Evolutionary conservation across 805 yeast genomes (phyloP).

Genomic region (Kazachstania viticola): DNA sequence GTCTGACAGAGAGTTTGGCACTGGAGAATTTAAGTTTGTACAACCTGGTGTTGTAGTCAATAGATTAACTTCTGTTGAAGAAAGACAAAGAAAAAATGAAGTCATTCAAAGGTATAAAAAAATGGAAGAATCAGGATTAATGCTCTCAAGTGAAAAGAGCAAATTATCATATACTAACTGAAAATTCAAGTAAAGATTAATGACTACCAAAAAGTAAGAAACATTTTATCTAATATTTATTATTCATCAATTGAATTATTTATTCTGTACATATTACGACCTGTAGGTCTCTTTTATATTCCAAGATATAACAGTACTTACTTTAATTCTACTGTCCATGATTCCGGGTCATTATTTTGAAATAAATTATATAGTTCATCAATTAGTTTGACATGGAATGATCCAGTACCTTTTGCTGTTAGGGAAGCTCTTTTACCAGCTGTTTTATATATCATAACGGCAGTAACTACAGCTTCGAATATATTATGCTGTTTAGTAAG

Average conservation of each 20-base stretch:
- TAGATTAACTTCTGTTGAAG: constrained; percentile 58
- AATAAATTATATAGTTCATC: constrained; percentile 21
- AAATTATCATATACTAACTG: constrained; percentile 38
- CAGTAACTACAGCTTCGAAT: constrained; percentile 40
- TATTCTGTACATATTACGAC: too few species aligned
- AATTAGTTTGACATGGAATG: constrained; percentile 21
- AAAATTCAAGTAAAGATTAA: constrained; percentile 1
- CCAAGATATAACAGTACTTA: neutral
- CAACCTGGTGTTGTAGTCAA: constrained; percentile 71
- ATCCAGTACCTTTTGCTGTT: constrained; percentile 28
- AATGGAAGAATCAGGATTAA: constrained; percentile 30
- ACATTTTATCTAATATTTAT: neutral
- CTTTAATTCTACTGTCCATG: constrained; percentile 16
- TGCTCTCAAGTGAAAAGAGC: constrained; percentile 52
- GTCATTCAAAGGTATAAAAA: constrained; percentile 45
- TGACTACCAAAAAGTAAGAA: too few species aligned
- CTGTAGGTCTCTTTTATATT: too few species aligned
- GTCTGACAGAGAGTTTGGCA: constrained; percentile 86
- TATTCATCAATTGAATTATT: too few species aligned
- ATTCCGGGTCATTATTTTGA: constrained; percentile 14
- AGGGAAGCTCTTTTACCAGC: constrained; percentile 48
- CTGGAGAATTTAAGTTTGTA: constrained; percentile 77
- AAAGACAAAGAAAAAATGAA: constrained; percentile 36
- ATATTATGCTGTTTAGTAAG: constrained; percentile 24
- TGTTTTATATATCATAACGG: constrained; percentile 45